These are phyloP conservation scores for Pezicula rhizophila DNA, from an alignment of 2,329 filamentous ascomycete species.

Conservation along the genomic window DNA sequence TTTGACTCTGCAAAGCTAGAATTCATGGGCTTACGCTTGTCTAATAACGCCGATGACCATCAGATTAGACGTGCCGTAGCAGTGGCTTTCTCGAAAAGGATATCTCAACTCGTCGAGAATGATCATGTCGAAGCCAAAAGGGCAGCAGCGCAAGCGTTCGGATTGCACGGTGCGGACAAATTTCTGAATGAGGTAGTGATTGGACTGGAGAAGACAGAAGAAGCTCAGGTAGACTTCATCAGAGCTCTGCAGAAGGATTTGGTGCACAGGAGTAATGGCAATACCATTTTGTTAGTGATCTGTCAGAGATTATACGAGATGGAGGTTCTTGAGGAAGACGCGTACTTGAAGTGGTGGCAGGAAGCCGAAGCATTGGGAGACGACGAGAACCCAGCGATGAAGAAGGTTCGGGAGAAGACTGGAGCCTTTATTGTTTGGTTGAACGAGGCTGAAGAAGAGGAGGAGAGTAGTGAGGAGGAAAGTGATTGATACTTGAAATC, in stretches of 20 bases:
- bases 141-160: conserved; percentile 58
- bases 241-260: conserved; percentile 78
- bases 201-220: conserved; percentile 55
- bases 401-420: conserved; percentile 65
- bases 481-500: conserved; percentile 5
- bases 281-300: conserved; percentile 66
- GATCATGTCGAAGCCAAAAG: conserved; percentile 53
- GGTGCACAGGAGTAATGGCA: conserved; percentile 55
- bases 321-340: conserved; percentile 85
- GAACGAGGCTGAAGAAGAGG: conserved; percentile 67
- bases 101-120: conserved; percentile 60
- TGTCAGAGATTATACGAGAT: conserved; percentile 80
- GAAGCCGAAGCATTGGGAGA: conserved; percentile 53
- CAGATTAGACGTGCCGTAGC: conserved; percentile 85
- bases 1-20: conserved; percentile 82
- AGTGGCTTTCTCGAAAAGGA: conserved; percentile 75
- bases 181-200: conserved; percentile 57
- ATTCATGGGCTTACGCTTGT: conserved; percentile 87
- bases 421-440: conserved; percentile 78
- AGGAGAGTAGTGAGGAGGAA: conserved; percentile 45
- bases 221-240: conserved; percentile 81
- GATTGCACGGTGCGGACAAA: conserved; percentile 44
- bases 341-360: conserved; percentile 82
- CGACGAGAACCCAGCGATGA: conserved; percentile 61
- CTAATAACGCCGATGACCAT: conserved; percentile 81